These are phyloP conservation scores for Penstemon eatonii DNA, from an alignment of 257 asterid genomes.

Conservation along the genomic window DNA sequence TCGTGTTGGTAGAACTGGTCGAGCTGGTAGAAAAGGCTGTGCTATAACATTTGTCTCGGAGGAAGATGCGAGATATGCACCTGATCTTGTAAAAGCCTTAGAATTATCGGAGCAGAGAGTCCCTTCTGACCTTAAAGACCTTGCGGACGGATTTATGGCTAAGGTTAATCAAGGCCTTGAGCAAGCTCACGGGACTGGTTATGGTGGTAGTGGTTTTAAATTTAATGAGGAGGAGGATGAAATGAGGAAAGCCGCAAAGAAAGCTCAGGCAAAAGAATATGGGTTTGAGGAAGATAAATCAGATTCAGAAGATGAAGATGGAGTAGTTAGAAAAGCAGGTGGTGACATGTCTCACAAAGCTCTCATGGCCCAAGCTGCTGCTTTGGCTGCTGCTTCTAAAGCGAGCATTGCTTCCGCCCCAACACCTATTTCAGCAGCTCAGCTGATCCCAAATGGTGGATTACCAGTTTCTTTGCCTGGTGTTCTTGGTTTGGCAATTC, in stretches of 20 bases:
- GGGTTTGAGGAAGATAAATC: slow-evolving; percentile 92
- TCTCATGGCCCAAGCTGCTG: slow-evolving; percentile 57
- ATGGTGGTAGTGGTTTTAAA: slow-evolving; percentile 88
- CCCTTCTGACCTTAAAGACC: slow-evolving; percentile 74
- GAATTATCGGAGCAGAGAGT: slow-evolving; percentile 83
- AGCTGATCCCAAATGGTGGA: slow-evolving; percentile 45
- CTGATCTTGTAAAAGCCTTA: slow-evolving; percentile 79
- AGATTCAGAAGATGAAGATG: slow-evolving; percentile 87
- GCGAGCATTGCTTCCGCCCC: slow-evolving; percentile 38
- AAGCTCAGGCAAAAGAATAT: slow-evolving; percentile 87
- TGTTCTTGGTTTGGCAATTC: slow-evolving; percentile 44
- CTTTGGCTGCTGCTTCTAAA: slow-evolving; percentile 61
- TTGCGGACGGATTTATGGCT: slow-evolving; percentile 72
- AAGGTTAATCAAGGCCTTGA: slow-evolving; percentile 90
- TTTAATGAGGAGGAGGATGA: slow-evolving; percentile 93
- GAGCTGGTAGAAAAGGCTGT: slow-evolving; percentile 88
- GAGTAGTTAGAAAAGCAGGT: slow-evolving; percentile 71
- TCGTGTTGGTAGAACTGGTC: slow-evolving; percentile 94
- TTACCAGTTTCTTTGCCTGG: slow-evolving; percentile 51
- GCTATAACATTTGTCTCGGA: slow-evolving; percentile 82
- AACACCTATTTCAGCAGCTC: slow-evolving; percentile 42
- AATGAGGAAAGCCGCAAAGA: slow-evolving; percentile 80
- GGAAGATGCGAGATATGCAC: slow-evolving; percentile 82
- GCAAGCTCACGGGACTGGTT: slow-evolving; percentile 88
- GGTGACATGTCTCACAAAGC: slow-evolving; percentile 67